Evolutionary conservation across 2,329 filamentous ascomycete species (phyloP).

Genomic region (Hymenoscyphus infarciens): DNA sequence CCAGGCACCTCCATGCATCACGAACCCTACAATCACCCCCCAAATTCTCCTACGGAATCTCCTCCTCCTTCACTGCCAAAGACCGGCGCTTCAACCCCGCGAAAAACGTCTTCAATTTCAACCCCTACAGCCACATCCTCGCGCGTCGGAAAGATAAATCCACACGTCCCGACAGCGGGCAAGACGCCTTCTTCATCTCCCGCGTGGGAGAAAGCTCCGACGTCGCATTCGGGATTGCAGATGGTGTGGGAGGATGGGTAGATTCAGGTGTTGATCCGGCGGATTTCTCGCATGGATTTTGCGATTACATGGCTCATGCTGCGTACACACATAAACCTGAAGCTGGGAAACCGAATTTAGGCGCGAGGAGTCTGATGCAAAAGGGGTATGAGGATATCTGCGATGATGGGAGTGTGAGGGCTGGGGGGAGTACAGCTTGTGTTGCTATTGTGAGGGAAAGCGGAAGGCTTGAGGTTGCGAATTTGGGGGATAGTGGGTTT

Average conservation of each 20-base stretch:
- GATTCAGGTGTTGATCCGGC: constrained; percentile 90
- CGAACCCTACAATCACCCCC: constrained; percentile 16
- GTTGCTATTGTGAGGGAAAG: constrained; percentile 73
- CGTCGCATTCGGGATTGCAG: constrained; percentile 83
- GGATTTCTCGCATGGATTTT: constrained; percentile 91
- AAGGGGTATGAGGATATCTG: constrained; percentile 80
- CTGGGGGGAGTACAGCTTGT: constrained; percentile 88
- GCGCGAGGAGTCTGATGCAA: constrained; percentile 71
- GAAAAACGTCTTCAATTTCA: constrained; percentile 71
- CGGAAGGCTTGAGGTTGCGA: constrained; percentile 81
- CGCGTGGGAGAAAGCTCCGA: constrained; percentile 68
- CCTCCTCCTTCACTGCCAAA: constrained; percentile 74
- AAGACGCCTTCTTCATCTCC: constrained; percentile 94
- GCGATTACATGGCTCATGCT: constrained; percentile 83
- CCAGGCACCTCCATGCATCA: constrained; percentile 26
- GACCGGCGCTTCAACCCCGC: constrained; percentile 63
- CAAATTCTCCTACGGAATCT: constrained; percentile 62
- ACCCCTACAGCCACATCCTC: constrained; percentile 56
- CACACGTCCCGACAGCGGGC: constrained; percentile 72
- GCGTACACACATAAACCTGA: constrained; percentile 44
- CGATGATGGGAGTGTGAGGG: constrained; percentile 66
- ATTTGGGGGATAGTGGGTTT: constrained; percentile 93
- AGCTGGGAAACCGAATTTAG: constrained; percentile 40
- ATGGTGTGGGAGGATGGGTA: constrained; percentile 94
- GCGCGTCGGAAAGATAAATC: constrained; percentile 52